These are phyloP conservation scores for Leucocoprinus leucothites DNA, from an alignment of 768 basidiomycete species.

Conservation along the genomic window DNA sequence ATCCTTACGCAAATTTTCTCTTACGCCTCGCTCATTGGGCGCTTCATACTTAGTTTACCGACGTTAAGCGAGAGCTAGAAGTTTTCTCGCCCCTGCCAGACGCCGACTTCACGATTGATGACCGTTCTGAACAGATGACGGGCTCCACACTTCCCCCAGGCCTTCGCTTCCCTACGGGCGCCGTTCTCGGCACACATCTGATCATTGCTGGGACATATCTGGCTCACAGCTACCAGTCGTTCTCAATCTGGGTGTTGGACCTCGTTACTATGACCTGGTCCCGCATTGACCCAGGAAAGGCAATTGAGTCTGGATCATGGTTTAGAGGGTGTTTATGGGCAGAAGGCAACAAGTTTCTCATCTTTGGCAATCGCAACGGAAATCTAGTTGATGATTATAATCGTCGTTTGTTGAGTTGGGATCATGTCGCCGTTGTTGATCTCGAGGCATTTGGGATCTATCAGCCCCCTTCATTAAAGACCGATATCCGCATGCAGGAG, in stretches of 20 bases:
- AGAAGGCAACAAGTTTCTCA: constrained; percentile 78
- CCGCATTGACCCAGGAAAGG: constrained; percentile 84
- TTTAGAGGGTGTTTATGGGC: constrained; percentile 89
- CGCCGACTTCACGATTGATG: constrained; percentile 72
- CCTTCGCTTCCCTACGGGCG: constrained; percentile 93
- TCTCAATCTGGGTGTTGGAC: constrained; percentile 95
- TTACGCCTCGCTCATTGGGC: constrained; percentile 8
- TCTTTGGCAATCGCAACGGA: constrained; percentile 87
- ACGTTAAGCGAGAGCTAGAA: constrained; percentile 94
- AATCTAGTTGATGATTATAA: constrained; percentile 93
- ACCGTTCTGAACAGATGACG: constrained; percentile 78
- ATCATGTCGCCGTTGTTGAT: constrained; percentile 87
- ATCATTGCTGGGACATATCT: constrained; percentile 96
- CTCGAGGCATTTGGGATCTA: constrained; percentile 96
- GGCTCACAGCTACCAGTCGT: constrained; percentile 90
- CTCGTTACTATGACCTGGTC: constrained; percentile 81
- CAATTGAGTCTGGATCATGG: constrained; percentile 89
- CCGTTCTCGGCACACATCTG: constrained; percentile 85
- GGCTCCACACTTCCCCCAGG: constrained; percentile 88
- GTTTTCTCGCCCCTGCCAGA: constrained; percentile 81
- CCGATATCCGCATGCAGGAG: constrained; percentile 75
- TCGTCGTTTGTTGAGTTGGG: constrained; percentile 85
- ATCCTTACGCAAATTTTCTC: constrained; percentile 3
- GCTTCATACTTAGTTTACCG: constrained; percentile 63
- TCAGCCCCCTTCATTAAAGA: constrained; percentile 68